Conservation (phyloP, 2,329 filamentous ascomycete species). For the Trichoderma oligosporum region DNA sequence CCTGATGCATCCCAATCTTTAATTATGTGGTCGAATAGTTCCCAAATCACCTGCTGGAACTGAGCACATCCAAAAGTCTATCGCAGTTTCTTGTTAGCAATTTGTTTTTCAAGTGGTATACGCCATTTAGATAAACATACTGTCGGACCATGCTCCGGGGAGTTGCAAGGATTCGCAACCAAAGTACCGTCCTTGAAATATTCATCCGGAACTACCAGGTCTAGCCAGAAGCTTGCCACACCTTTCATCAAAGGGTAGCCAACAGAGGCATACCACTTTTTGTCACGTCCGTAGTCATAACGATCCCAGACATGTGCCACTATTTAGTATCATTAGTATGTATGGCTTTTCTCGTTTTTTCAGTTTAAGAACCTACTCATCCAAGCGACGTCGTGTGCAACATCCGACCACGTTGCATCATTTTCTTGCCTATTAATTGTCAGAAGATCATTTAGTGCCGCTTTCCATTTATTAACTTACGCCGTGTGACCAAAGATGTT, state of each 20-base stretch:
- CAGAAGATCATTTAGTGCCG: background rate
- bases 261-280: slow-evolving; percentile 42
- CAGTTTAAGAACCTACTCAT: slow-evolving; percentile 36
- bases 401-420: slow-evolving; percentile 10
- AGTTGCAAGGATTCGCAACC: slow-evolving; percentile 56
- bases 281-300: slow-evolving; percentile 50
- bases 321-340: background rate
- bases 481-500: slow-evolving; percentile 57
- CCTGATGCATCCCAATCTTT: slow-evolving; percentile 24
- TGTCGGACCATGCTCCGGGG: slow-evolving; percentile 52
- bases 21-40: slow-evolving; percentile 40
- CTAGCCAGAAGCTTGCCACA: slow-evolving; percentile 53
- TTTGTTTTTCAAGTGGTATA: accelerated
- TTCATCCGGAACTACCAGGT: slow-evolving; percentile 47
- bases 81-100: background rate
- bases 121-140: background rate
- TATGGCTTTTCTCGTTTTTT: background rate
- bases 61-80: slow-evolving; percentile 51
- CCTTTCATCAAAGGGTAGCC: slow-evolving; percentile 54
- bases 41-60: slow-evolving; percentile 49
- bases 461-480: background rate
- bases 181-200: slow-evolving; percentile 50
- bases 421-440: slow-evolving; percentile 8
- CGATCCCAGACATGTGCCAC: slow-evolving; percentile 56
- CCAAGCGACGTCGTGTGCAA: slow-evolving; percentile 12